Evolutionary conservation across 306 rosid genomes (phyloP), one percentile per base, ranked within the genome.

Genomic region (Cucurbita ficifolia): DNA sequence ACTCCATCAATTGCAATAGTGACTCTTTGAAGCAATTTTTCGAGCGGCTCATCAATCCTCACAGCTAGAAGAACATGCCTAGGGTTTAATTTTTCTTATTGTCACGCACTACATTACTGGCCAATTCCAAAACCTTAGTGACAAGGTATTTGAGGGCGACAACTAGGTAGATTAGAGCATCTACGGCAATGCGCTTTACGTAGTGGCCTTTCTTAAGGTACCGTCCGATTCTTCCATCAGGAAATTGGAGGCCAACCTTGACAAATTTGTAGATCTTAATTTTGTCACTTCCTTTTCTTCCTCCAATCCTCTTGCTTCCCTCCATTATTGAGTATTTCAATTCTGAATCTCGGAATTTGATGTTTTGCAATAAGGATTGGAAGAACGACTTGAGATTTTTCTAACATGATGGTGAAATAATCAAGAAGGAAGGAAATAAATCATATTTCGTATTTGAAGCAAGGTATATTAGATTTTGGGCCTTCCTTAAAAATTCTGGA

Each of bases 81-180:
- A 0, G 96, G 98, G 67, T 78, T 88, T 0, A 92, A 3, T 74
- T 90, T 84, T 92, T 92, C 87, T 92, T 92, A 83, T 92, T 92
- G 68, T 90, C 98, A 16, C 96, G 83, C 0, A 92, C 98, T 1
- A 93, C 98, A 29, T 92, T 92, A 0, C 98, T 96, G 0, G 98
- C 93, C 60, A 92, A 38, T 49, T 92, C 96, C 77, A 90, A 74
- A 4, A 92, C 98, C 72, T 65, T 53, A 10, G 72, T 53, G 11
- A 53, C 72, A 5, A 65, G 53, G 36, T 65, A 65, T 12, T 65
- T 53, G 14, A 65, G 52, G 13, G 43, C 54, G 2, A 53, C 72
- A 21, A 53, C 72, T 0, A 65, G 38, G 49, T 65, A 65, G 53
- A 65, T 43, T 11, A 53, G 53, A 10, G 72, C 72, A 42, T 53